phyloP scores from a whole-genome alignment of 345 rosid species.

The Euphorbia tirucalli region DNA sequence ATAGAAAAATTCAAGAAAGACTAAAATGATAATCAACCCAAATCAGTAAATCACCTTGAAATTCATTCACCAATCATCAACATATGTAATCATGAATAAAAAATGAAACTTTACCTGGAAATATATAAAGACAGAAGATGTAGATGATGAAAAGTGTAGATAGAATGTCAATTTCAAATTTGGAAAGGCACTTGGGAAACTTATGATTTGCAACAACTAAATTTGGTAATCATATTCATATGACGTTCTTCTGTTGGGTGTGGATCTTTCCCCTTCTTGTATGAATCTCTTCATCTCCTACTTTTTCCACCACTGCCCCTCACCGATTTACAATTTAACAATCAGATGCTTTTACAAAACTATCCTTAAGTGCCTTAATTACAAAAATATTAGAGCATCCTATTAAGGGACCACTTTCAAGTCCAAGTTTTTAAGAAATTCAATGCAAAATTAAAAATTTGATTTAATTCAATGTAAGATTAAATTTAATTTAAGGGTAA shows the following conservation, averaged over 20 bases:
- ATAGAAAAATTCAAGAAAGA: background rate
- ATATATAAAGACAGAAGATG: background rate
- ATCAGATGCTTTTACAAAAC: too few species aligned
- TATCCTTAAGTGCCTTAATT: too few species aligned
- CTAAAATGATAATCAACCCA: background rate
- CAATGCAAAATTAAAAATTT: too few species aligned
- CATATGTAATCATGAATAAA: background rate
- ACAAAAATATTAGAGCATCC: too few species aligned
- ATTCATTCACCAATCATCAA: background rate
- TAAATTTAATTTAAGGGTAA: too few species aligned
- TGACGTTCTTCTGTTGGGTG: too few species aligned
- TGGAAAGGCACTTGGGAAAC: background rate
- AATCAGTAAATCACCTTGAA: background rate
- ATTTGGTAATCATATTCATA: background rate
- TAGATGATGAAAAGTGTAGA: background rate
- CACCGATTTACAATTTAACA: background rate
- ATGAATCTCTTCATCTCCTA: background rate
- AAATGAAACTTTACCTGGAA: conserved; percentile 1
- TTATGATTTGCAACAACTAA: too few species aligned
- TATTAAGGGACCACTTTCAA: too few species aligned
- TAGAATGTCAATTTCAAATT: too few species aligned
- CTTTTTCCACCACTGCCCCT: background rate
- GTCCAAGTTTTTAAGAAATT: too few species aligned
- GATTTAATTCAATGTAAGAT: too few species aligned
- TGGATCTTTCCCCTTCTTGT: background rate